phyloP scores from a whole-genome alignment of 345 rosid species.

The Iberis pinnata region DNA sequence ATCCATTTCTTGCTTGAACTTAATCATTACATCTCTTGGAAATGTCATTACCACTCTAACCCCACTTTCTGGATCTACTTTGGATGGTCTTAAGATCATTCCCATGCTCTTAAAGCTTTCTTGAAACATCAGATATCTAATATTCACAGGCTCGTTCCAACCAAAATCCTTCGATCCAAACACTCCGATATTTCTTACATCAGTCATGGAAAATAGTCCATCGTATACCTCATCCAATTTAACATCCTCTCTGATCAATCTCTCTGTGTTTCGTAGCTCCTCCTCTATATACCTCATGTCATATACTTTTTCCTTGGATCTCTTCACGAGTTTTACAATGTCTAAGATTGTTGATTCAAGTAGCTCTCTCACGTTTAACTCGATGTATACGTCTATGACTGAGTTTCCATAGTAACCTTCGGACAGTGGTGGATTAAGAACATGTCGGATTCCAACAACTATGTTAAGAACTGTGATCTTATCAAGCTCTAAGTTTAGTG shows the following conservation, averaged over 20 bases:
- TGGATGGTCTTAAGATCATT: slow-evolving; percentile 30
- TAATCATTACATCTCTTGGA: slow-evolving; percentile 34
- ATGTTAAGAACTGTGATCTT: slow-evolving; percentile 24
- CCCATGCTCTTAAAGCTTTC: slow-evolving; percentile 29
- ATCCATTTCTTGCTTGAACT: slow-evolving; percentile 33
- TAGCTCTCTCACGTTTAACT: slow-evolving; percentile 29
- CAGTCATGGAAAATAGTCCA: slow-evolving; percentile 28
- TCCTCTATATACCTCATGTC: slow-evolving; percentile 13
- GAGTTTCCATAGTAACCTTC: slow-evolving; percentile 44
- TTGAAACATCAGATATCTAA: slow-evolving; percentile 29
- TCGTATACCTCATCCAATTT: slow-evolving; percentile 25
- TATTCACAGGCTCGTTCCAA: slow-evolving; percentile 34
- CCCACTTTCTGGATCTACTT: slow-evolving; percentile 33
- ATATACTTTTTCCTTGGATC: neutral
- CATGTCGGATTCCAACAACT: slow-evolving; percentile 31
- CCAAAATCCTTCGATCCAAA: slow-evolving; percentile 37
- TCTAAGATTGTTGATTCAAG: slow-evolving; percentile 26
- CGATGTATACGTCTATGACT: slow-evolving; percentile 23
- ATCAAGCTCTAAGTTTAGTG: slow-evolving; percentile 33
- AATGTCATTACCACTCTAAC: slow-evolving; percentile 38
- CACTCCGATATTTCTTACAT: slow-evolving; percentile 37
- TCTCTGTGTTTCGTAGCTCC: slow-evolving; percentile 24
- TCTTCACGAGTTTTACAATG: slow-evolving; percentile 30
- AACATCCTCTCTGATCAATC: slow-evolving; percentile 14
- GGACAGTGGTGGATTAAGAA: slow-evolving; percentile 35